These are phyloP conservation scores for Aegilops longissima DNA, from an alignment of 176 grass and related monocot species.

Conservation along the genomic window DNA sequence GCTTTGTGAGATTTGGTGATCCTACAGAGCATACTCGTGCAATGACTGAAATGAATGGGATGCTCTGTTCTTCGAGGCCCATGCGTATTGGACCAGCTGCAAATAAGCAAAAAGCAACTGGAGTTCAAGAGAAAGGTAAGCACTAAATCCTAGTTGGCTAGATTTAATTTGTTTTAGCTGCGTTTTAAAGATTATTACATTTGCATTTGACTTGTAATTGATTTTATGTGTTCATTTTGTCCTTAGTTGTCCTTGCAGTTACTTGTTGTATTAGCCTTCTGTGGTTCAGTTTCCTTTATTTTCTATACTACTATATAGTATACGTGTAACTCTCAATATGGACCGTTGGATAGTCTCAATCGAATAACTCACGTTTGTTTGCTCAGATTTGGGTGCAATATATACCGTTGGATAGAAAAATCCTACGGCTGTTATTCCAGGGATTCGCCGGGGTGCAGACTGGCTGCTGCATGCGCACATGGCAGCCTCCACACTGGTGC, in stretches of 20 bases:
- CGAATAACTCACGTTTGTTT: no score
- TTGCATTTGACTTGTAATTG: constrained; percentile 8
- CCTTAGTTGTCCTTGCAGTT: constrained; percentile 19
- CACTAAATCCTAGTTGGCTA: neutral
- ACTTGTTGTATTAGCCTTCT: neutral
- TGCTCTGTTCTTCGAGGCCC: constrained; percentile 76
- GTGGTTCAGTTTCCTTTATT: constrained; percentile 12
- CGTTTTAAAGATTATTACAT: neutral
- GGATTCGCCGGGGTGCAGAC: no score
- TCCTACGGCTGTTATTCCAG: no score
- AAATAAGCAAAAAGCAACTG: constrained; percentile 60
- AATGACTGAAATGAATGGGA: constrained; percentile 98
- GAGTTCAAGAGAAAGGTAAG: constrained; percentile 76
- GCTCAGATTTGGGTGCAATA: no score
- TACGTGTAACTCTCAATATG: no score
- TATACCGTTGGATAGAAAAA: no score
- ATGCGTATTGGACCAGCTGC: constrained; percentile 89
- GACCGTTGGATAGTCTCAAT: no score
- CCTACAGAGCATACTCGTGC: constrained; percentile 79
- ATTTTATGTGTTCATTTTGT: neutral
- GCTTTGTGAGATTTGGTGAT: constrained; percentile 93
- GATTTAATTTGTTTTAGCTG: constrained; percentile 1
- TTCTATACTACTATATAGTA: no score
- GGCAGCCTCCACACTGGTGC: no score
- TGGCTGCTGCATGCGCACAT: no score